These are phyloP conservation scores for Claviceps africana DNA, from an alignment of 2,329 filamentous ascomycete genomes.

Conservation along the genomic window DNA sequence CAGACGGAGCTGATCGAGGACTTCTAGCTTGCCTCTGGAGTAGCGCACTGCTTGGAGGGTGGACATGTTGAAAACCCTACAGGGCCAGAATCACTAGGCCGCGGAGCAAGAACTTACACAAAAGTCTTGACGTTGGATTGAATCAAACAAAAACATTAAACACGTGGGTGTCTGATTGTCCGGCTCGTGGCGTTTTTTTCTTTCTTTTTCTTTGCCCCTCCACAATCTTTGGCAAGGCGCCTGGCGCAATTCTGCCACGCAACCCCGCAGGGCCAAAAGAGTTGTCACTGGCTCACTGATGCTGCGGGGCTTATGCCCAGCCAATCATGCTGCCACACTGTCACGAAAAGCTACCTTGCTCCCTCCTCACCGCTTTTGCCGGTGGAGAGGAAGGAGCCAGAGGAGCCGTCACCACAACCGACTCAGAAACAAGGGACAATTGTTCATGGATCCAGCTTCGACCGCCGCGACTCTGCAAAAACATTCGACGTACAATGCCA, in stretches of 20 bases:
- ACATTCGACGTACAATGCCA: constrained; percentile 13
- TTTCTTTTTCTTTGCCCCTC: too few species aligned
- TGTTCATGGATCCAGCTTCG: neutral
- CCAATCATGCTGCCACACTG: neutral
- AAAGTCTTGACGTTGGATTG: neutral
- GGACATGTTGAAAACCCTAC: constrained; percentile 26
- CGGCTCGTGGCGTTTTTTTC: constrained; percentile 4
- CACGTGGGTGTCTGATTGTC: neutral
- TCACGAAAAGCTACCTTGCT: neutral
- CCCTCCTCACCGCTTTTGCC: neutral
- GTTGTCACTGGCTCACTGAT: constrained; percentile 6
- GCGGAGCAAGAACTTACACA: too few species aligned
- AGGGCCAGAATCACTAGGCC: neutral
- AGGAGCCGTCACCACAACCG: neutral
- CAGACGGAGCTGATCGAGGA: constrained; percentile 71
- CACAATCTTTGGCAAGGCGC: constrained; percentile 6
- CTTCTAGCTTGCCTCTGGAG: constrained; percentile 53
- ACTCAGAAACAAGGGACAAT: neutral
- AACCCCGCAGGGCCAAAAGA: constrained; percentile 18
- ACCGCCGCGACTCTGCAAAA: constrained; percentile 1
- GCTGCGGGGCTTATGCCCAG: neutral
- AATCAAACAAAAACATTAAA: neutral
- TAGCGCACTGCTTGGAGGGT: constrained; percentile 67
- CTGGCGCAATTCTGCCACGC: constrained; percentile 17
- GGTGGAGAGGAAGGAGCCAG: neutral